Evolutionary conservation across 2,329 filamentous ascomycete genomes (phyloP).

Genomic region (Fusarium tricinctum): DNA sequence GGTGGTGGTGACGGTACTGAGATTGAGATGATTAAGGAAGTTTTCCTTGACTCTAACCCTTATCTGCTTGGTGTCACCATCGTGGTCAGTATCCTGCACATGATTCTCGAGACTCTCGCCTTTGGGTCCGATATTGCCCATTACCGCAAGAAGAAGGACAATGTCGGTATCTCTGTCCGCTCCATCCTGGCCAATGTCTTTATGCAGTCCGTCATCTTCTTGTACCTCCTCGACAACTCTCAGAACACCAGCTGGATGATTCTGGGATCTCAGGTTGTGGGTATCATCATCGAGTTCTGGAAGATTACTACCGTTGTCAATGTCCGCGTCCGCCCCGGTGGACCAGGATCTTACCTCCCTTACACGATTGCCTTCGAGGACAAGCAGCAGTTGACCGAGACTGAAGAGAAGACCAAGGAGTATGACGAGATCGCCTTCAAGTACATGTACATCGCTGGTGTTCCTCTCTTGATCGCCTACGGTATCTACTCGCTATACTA

Average conservation of each 20-base stretch:
- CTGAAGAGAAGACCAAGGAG: slow-evolving; percentile 97
- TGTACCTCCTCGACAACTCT: slow-evolving; percentile 97
- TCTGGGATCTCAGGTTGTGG: slow-evolving; percentile 89
- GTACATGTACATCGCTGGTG: slow-evolving; percentile 93
- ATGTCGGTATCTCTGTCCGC: slow-evolving; percentile 94
- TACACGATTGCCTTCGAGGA: slow-evolving; percentile 91
- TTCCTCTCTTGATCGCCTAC: slow-evolving; percentile 90
- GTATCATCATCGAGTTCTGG: slow-evolving; percentile 80
- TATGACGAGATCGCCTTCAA: slow-evolving; percentile 98
- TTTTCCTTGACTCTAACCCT: slow-evolving; percentile 93
- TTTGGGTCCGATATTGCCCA: slow-evolving; percentile 98
- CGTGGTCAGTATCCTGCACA: slow-evolving; percentile 88
- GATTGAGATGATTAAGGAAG: slow-evolving; percentile 97
- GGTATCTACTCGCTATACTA: slow-evolving; percentile 92
- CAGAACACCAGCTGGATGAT: slow-evolving; percentile 99
- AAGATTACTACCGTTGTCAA: slow-evolving; percentile 97
- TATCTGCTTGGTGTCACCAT: slow-evolving; percentile 89
- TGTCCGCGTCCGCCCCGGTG: slow-evolving; percentile 80
- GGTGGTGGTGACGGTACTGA: slow-evolving; percentile 91
- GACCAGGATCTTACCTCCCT: slow-evolving; percentile 78
- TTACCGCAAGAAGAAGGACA: slow-evolving; percentile 99
- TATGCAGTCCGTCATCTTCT: slow-evolving; percentile 96
- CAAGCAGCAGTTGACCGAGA: slow-evolving; percentile 95
- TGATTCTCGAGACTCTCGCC: slow-evolving; percentile 94
- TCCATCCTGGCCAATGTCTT: slow-evolving; percentile 97